Evolutionary conservation across 768 basidiomycete species (phyloP).

Genomic region (Amyloporia xantha): DNA sequence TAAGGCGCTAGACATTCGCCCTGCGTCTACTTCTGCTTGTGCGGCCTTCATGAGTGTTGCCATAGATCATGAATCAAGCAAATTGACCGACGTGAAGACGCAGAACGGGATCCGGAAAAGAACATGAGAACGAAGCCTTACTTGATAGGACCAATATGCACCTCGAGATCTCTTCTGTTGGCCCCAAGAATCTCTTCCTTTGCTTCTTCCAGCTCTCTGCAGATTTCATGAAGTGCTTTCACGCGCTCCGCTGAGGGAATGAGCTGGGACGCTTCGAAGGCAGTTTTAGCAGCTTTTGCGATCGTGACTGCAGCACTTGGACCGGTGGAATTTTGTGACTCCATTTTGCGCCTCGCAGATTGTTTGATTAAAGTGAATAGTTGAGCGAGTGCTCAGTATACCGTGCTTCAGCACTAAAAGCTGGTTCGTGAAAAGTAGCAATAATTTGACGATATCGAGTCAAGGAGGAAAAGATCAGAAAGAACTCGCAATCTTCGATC

Average conservation of each 20-base stretch:
- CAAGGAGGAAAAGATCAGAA: too few species aligned
- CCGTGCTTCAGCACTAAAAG: too few species aligned
- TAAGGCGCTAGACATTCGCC: constrained; percentile 76
- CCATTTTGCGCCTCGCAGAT: too few species aligned
- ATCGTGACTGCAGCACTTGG: constrained; percentile 40
- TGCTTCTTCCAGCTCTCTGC: constrained; percentile 52
- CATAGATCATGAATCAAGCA: too few species aligned
- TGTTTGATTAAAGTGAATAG: too few species aligned
- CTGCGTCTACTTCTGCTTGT: constrained; percentile 68
- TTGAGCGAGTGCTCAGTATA: too few species aligned
- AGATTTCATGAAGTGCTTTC: constrained; percentile 65
- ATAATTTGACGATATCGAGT: too few species aligned
- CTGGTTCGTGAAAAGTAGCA: too few species aligned
- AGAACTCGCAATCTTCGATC: too few species aligned
- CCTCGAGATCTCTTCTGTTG: constrained; percentile 76
- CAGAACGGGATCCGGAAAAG: too few species aligned
- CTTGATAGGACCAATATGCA: constrained; percentile 27
- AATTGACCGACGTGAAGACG: too few species aligned
- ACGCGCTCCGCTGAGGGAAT: constrained; percentile 62
- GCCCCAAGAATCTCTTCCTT: constrained; percentile 71
- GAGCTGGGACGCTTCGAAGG: constrained; percentile 86
- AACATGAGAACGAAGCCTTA: neutral
- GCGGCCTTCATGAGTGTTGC: constrained; percentile 77
- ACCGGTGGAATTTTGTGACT: neutral
- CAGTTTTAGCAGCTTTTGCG: constrained; percentile 71